These are phyloP conservation scores for Tillandsia leiboldiana DNA, from an alignment of 176 grass and related monocot genomes.

Conservation along the genomic window DNA sequence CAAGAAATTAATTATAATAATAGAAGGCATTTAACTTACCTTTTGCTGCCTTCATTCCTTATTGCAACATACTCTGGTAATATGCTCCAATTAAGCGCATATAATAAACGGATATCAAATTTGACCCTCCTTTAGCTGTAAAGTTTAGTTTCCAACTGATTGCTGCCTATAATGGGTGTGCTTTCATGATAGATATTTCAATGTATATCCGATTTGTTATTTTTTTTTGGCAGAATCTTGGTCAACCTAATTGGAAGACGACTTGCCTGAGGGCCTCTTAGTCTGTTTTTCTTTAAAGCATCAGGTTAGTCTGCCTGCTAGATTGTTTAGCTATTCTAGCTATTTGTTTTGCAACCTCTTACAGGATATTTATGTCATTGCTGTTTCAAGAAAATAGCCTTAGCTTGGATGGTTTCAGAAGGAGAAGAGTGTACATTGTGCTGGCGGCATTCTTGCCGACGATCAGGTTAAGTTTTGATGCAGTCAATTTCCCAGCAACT, in stretches of 20 bases:
- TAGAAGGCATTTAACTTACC: constrained; percentile 3
- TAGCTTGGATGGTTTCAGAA: constrained; percentile 98
- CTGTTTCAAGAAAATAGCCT: constrained; percentile 77
- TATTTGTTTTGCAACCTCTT: constrained; percentile 19
- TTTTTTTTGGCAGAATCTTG: constrained; percentile 54
- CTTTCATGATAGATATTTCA: constrained; percentile 15
- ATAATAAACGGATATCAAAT: background rate
- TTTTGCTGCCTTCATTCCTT: background rate
- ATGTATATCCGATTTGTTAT: constrained; percentile 20
- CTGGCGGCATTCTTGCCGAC: constrained; percentile 98
- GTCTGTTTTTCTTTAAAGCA: constrained; percentile 87
- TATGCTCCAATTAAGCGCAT: background rate
- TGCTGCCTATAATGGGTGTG: constrained; percentile 7
- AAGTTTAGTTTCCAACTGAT: constrained; percentile 13
- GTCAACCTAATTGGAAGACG: constrained; percentile 63
- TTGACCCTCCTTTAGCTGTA: background rate
- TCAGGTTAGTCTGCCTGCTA: constrained; percentile 44
- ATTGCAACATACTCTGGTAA: background rate
- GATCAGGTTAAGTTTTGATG: constrained; percentile 66
- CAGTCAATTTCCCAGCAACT: background rate
- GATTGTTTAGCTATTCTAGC: background rate
- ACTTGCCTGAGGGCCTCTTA: constrained; percentile 72
- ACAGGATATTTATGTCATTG: constrained; percentile 19
- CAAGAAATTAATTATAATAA: constrained; percentile 9
- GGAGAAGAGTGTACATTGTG: constrained; percentile 87